Conservation (phyloP, 2,329 filamentous ascomycete species). For the Daldinia eschscholtzii region DNA sequence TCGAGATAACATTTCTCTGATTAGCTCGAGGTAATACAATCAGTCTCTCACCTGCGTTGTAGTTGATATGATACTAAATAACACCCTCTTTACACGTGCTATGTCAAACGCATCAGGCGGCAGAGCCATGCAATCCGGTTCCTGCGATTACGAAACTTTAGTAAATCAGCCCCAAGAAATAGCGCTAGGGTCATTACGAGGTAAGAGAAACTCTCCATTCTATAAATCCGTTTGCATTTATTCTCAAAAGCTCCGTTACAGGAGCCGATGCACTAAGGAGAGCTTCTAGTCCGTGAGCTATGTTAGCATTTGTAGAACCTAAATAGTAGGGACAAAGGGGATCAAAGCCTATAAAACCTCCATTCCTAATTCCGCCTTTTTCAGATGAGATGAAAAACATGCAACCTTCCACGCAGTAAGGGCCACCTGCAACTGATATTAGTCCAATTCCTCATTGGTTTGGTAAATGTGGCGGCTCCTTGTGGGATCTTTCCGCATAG, state of each 20-base stretch:
- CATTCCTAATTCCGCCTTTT: constrained; percentile 42
- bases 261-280: constrained; percentile 39
- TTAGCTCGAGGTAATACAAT: not conserved
- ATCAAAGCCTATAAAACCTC: constrained; percentile 51
- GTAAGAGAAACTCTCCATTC: constrained; percentile 40
- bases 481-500: constrained; percentile 92
- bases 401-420: constrained; percentile 26
- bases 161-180: constrained; percentile 38
- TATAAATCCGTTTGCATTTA: constrained; percentile 33
- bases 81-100: not conserved
- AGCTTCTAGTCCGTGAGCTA: constrained; percentile 45
- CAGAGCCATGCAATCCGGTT: constrained; percentile 20
- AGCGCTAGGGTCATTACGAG: constrained; percentile 24
- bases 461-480: constrained; percentile 88
- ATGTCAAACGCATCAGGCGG: not conserved
- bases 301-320: constrained; percentile 53
- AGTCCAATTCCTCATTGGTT: constrained; percentile 79
- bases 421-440: constrained; percentile 54
- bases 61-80: not conserved
- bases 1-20: not conserved
- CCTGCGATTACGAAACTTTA: constrained; percentile 43
- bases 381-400: constrained; percentile 32
- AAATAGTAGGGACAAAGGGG: constrained; percentile 49
- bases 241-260: constrained; percentile 35
- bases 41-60: not conserved